phyloP scores from a whole-genome alignment of 73 alveolate genomes.

The Blepharisma japonicum region DNA sequence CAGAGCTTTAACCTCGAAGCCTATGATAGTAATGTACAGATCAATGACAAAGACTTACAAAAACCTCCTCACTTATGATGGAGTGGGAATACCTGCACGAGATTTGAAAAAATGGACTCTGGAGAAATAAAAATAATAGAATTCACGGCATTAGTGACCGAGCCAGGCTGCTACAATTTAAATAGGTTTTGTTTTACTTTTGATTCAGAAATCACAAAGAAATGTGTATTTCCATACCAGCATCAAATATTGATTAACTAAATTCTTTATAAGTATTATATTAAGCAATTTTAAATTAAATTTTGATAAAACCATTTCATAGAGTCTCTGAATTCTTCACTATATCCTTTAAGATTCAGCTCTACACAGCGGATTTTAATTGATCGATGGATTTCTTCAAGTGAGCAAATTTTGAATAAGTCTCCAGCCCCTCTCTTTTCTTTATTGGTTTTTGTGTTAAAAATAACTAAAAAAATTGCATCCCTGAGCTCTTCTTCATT shows the following conservation, averaged over 20 bases:
- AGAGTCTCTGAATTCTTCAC: too few species aligned
- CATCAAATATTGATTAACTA: slow-evolving; percentile 18
- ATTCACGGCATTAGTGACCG: not conserved
- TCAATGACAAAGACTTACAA: too few species aligned
- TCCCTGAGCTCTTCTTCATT: slow-evolving; percentile 31
- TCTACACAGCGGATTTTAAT: too few species aligned
- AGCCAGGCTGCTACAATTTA: slow-evolving; percentile 25
- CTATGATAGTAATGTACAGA: not conserved
- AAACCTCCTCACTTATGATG: not conserved
- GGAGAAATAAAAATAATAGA: not conserved
- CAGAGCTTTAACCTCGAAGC: not conserved
- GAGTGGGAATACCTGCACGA: not conserved
- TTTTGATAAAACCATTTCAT: too few species aligned
- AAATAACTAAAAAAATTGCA: slow-evolving; percentile 1
- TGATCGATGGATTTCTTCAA: too few species aligned
- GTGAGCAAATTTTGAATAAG: too few species aligned
- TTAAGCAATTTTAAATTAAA: too few species aligned
- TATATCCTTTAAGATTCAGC: too few species aligned
- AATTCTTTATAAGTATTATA: not conserved
- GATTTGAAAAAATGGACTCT: not conserved
- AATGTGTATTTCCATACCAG: not conserved
- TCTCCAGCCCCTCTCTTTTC: too few species aligned
- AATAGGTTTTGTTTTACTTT: not conserved
- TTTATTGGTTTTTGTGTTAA: too few species aligned
- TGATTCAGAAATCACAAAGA: not conserved